Evolutionary conservation across 768 basidiomycete genomes (phyloP).

Genomic region (Kwoniella mangroviensis): DNA sequence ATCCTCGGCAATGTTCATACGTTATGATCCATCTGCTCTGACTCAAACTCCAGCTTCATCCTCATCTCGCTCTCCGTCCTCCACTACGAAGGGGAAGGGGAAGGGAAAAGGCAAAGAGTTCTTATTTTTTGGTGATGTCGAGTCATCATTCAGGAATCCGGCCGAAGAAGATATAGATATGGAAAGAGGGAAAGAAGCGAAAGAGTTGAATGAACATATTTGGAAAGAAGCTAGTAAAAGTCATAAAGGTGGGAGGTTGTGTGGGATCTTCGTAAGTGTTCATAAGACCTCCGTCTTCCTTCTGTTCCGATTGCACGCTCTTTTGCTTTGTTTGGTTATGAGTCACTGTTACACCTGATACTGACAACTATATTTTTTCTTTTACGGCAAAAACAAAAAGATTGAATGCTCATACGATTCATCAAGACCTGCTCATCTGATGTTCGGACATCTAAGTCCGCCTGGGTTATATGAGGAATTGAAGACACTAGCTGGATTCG

Average conservation of each 20-base stretch:
- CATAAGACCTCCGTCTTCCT: too few species aligned
- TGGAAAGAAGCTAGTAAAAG: conserved; percentile 81
- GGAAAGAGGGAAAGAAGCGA: conserved; percentile 11
- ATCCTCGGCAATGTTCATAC: conserved; percentile 83
- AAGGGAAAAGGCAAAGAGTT: conserved; percentile 63
- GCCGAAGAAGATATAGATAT: conserved; percentile 23
- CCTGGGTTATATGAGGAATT: conserved; percentile 79
- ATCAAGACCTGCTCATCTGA: conserved; percentile 67
- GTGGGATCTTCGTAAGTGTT: conserved; percentile 80
- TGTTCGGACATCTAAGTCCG: conserved; percentile 88
- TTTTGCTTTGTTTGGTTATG: too few species aligned
- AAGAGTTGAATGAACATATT: conserved; percentile 66
- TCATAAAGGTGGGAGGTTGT: conserved; percentile 68
- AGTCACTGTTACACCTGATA: too few species aligned
- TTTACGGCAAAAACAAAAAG: conserved; percentile 30
- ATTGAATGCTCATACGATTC: conserved; percentile 86
- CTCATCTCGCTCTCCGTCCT: background rate
- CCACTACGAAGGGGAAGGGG: background rate
- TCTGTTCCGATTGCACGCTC: too few species aligned
- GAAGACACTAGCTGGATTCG: conserved; percentile 58
- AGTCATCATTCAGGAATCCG: conserved; percentile 61
- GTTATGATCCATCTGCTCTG: conserved; percentile 62
- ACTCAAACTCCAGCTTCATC: conserved; percentile 38
- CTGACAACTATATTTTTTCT: too few species aligned
- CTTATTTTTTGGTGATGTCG: conserved; percentile 93